Base-by-base conservation (phyloP, 495 filamentous ascomycete species). In the Xylaria intraflava region DNA sequence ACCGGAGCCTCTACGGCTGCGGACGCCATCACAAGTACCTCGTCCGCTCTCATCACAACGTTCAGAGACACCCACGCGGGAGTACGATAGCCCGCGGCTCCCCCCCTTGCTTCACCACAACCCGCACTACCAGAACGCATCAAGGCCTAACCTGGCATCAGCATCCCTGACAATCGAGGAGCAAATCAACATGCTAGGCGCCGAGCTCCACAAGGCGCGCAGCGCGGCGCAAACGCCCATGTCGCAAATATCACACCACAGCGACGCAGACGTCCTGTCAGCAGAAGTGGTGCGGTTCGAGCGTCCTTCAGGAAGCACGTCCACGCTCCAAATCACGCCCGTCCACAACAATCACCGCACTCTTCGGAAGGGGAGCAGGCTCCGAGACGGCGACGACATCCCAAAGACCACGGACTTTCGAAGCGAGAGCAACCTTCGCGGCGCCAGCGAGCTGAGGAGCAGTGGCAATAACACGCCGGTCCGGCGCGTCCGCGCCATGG, bases 401-500 rank as follows among this genome's bases (percentile, higher is more conserved):
- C 51, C 23, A 5, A 53, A 39, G 6, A 39, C 24, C 23, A 20
- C 33, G 10, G 51, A 54, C 36, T 48, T 24, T 19, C 31, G 51
- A 7, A 54, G 51, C 36, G 51, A 54, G 36, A 48, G 44, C 52
- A 55, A 48, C 11, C 51, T 54, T 3, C 51, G 51, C 44, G 51
- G 20, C 43, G 16, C 14, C 6, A 38, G 9, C 5, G 44, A 31
- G 35, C 17, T 46, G 27, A 9, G 29, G 2, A 62, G 53, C 67
- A 72, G 56, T 49, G 72, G 54, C 1, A 20, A 19, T 12, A 26
- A n/a, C 17, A 11, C 16, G 30, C 62, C 69, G 9, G 49, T 62
- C 26, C 71, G 70, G 1, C 51, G 68, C 22, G 74, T 77, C n/a
- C 56, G 71, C n/a, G 67, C 68, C 26, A 74, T 77, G 69, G 72